Evolutionary conservation across 2,329 filamentous ascomycete species (phyloP), one percentile per base, ranked within the genome.

Genomic region (Cadophora malorum): DNA sequence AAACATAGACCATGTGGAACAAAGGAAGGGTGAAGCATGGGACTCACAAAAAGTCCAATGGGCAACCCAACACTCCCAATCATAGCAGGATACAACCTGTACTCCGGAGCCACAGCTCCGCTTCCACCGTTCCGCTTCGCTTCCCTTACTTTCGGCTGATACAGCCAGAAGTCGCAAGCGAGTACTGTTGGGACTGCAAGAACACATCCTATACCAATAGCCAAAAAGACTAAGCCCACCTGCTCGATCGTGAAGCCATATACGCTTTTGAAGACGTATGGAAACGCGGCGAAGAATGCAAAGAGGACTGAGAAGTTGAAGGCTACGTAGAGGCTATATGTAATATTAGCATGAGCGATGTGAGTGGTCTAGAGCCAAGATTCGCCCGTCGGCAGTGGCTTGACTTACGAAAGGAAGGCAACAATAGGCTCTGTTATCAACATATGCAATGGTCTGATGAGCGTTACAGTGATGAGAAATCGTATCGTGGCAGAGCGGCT

Each of bases 71-170:
- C 53, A 67, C 84, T 84, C 0, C 86, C 87, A 9, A 88, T 76
- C 84, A 89, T 88, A 19, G 86, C 85, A 0, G 83, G 82, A 67
- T 86, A 84, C 19, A 90, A 78, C 0, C 88, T 80, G 68, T 88
- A 80, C 76, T 90, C 87, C 0, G 87, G 86, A 0, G 81, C 79
- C 0, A 83, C 80, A 0, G 66, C 50, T 7, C 71, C 72, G 25
- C 61, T 71, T 0, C 62, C 59, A 1, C 66, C 70, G 16, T 59
- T 52, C 12, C 16, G 35, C 33, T 69, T 70, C 1, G 69, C 66
- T 2, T 28, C 45, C 23, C 64, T 61, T 14, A 70, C 69, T 21
- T 64, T 63, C 3, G 67, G 70, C 52, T 70, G 78, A 66, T 86
- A 86, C 4, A 85, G 69, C 4, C 80, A 71, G 0, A 75, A 61